Base-by-base conservation (phyloP, 805 yeast genomes). In the Saccharomycopsis vini region DNA sequence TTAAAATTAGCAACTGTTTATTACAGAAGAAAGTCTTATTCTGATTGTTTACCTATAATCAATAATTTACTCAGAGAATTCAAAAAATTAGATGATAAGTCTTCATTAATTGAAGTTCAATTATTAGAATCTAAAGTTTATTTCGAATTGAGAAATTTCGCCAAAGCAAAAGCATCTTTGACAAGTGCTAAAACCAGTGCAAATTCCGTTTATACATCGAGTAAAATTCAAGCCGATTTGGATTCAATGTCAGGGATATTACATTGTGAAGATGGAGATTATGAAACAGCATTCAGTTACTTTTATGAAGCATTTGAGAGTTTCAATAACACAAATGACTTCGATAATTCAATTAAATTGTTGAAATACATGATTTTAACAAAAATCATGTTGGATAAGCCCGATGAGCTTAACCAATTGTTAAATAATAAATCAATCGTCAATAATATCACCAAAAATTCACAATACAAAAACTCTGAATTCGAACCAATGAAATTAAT, bases 141-240 rank as follows among this genome's bases (percentile, higher is more conserved):
- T 62, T 95, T 89, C 61, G 88, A 95, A 22, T 70, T 92, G 55
- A 77, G 96, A 61, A 92, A 92, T 62, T 73, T 85, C 56, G 83
- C 96, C 4, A 92, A 90, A 65, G 76, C 95, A 4, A 77, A 85
- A 56, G 97, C 97, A 5, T 80, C 96, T 2, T 71, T 92, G 55
- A 88, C 97, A 2, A 80, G 95, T 38, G 96, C 98, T 2, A 77
- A 97, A 62, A 92, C 98, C 0, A 82, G 95, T 2, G 98, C 98
- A n/a, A 94, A 92, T 62, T 75, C 97, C 19, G 86, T 92, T 42
- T 94, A 89, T 67, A 85, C 95, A 56, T 95, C 97, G 7, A 84
- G 97, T n/a, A 68, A 79, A 41, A 73, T 82, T 54, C 95, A 92
- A 64, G 97, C 97, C 1, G 95, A 88, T 59, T 73, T 92, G 44